Base-by-base conservation (phyloP, 768 basidiomycete genomes). In the Pleurotus tuber-regium region DNA sequence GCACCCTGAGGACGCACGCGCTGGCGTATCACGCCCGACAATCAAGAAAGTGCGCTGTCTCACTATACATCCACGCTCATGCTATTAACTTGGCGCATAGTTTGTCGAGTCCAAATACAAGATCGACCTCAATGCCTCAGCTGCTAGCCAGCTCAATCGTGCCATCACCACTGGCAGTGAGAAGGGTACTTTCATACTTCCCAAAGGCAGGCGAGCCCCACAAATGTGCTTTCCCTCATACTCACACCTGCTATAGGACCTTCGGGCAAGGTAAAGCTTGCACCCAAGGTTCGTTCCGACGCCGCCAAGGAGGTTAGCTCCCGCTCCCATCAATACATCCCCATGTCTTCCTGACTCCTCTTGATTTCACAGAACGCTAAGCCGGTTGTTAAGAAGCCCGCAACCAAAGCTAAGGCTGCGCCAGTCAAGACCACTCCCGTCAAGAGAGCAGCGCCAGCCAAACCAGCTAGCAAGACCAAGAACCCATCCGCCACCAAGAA, bases 101-200 rank as follows among this genome's bases (percentile, higher is more conserved):
- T 79, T 92, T 67, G 83, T 95, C 52, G 89, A 92, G 71, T 75
- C 80, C 57, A 87, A 81, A 63, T 96, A 92, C 75, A 83, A 83
- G 63, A 74, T 96, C 59, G 80, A 84, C 61, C 78, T 90, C 59
- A 86, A 83, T 59, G 79, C 84, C 56, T 72, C 88, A 9, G 82
- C 89, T 65, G 77, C 77, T 58, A 83, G 77, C 55, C 86, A 91
- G 71, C 81, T 97, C 66, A 86, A 84, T 65, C 83, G 82, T 54
- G 92, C 93, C 56, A 93, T 97, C 69, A 73, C 74, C 4, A 63
- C 70, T 19, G 77, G 76, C 31, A 72, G 66, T 57, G 76, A 76
- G 63, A 75, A 73, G 54, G 76, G 75, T 18, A 71, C 70, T 47
- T 78, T 79, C 56, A 59, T 69, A 31, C 70, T 79, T n/a, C 78